A percentile compares a stretch with the other conserved stretches of the same genome.
These are phyloP conservation scores for Nakaseomyces kungkrabaensis DNA, from an alignment of 1,139 yeast genomes.

Conservation along the genomic window DNA sequence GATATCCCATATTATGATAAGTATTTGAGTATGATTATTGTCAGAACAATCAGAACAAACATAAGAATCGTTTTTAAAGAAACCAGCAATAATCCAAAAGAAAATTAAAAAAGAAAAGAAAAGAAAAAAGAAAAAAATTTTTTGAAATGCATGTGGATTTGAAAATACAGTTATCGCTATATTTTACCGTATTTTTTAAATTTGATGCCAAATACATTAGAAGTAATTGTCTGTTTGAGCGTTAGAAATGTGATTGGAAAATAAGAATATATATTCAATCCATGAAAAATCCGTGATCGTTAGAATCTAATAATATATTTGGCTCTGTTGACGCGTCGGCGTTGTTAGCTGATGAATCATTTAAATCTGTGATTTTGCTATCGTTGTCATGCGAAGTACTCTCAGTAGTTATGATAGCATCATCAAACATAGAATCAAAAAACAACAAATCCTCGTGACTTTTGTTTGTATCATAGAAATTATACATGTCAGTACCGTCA, in stretches of 20 bases:
- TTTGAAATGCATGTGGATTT: no score
- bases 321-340: not conserved
- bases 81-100: no score
- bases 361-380: not conserved
- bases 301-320: not conserved
- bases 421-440: slow-evolving; percentile 1
- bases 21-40: no score
- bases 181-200: no score
- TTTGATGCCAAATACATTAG: no score
- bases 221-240: not conserved
- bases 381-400: not conserved
- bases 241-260: not conserved
- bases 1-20: no score
- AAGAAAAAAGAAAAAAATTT: no score
- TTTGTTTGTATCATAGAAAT: not conserved
- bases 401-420: not conserved
- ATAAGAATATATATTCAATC: not conserved
- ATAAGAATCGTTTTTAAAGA: no score
- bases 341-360: not conserved
- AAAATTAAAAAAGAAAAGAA: no score
- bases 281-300: not conserved
- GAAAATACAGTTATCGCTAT: no score
- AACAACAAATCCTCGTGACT: not conserved
- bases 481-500: not conserved
- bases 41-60: no score